These are phyloP conservation scores for Salix viminalis DNA, from an alignment of 345 rosid species.

Conservation along the genomic window DNA sequence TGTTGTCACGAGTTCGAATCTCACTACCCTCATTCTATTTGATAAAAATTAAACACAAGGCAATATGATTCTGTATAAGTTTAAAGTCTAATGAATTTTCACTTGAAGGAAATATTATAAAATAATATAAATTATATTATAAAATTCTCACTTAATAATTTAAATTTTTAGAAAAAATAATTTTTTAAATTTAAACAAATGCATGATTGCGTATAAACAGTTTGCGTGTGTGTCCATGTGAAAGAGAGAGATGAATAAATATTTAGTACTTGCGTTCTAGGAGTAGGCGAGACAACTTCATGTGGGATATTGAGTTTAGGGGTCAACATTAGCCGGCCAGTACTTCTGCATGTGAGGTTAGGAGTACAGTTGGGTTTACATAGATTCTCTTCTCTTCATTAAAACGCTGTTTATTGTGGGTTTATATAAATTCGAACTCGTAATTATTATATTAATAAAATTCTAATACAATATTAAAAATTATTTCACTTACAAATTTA, in stretches of 20 bases:
- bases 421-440: too few species aligned
- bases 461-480: too few species aligned
- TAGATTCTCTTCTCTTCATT: slow-evolving; percentile 6
- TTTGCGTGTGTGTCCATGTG: not conserved
- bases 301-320: not conserved
- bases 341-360: slow-evolving; percentile 26
- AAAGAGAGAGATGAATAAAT: not conserved
- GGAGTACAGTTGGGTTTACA: slow-evolving; percentile 17
- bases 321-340: slow-evolving; percentile 11
- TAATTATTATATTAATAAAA: too few species aligned
- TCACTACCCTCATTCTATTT: accelerated
- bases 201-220: not conserved
- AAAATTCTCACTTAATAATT: too few species aligned
- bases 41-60: too few species aligned
- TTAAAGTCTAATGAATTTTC: too few species aligned
- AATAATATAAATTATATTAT: too few species aligned
- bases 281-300: not conserved
- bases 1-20: accelerated
- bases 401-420: not conserved
- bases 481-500: too few species aligned
- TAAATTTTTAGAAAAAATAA: too few species aligned
- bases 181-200: not conserved
- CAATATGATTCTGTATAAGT: too few species aligned
- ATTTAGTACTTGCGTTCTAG: too few species aligned
- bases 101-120: accelerated